Conservation (phyloP, 495 filamentous ascomycete species). For the Penicillium paradoxum region DNA sequence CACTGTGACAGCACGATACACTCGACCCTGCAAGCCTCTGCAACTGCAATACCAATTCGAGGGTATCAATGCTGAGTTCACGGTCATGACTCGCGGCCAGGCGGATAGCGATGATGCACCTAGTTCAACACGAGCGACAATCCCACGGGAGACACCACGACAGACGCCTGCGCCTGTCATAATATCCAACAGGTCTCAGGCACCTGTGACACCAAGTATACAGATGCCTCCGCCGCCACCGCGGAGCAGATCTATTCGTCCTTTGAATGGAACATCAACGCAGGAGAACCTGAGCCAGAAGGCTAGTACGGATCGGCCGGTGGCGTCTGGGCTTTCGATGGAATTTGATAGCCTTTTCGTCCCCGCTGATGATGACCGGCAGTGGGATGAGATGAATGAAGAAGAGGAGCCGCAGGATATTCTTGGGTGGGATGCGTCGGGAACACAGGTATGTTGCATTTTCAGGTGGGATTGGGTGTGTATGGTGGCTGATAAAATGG, state of each 20-base stretch:
- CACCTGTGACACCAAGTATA: slow-evolving; percentile 9
- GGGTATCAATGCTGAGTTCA: slow-evolving; percentile 79
- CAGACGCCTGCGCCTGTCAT: slow-evolving; percentile 22
- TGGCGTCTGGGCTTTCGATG: slow-evolving; percentile 51
- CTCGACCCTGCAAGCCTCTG: slow-evolving; percentile 72
- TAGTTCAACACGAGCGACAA: slow-evolving; percentile 25
- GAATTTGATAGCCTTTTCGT: slow-evolving; percentile 75
- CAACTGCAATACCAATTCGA: slow-evolving; percentile 72
- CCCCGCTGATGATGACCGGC: slow-evolving; percentile 62
- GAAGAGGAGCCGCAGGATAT: slow-evolving; percentile 68
- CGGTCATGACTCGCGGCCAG: slow-evolving; percentile 92
- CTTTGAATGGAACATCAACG: slow-evolving; percentile 34
- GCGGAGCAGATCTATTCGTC: slow-evolving; percentile 30
- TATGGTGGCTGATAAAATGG: neutral
- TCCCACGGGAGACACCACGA: slow-evolving; percentile 31
- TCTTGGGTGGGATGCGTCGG: slow-evolving; percentile 77
- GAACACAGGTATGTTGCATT: slow-evolving; percentile 35
- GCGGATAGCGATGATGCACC: slow-evolving; percentile 43
- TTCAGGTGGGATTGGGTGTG: neutral
- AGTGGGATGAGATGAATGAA: slow-evolving; percentile 77
- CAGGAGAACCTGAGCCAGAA: slow-evolving; percentile 21
- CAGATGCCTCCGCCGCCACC: slow-evolving; percentile 33
- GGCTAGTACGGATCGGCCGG: slow-evolving; percentile 41
- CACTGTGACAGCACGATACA: slow-evolving; percentile 71
- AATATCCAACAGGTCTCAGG: slow-evolving; percentile 20